Percentiles rank a stretch among this genome's conserved stretches.
Evolutionary conservation across 129 eudicot genomes (phyloP).

Genomic region (Calendula officinalis): DNA sequence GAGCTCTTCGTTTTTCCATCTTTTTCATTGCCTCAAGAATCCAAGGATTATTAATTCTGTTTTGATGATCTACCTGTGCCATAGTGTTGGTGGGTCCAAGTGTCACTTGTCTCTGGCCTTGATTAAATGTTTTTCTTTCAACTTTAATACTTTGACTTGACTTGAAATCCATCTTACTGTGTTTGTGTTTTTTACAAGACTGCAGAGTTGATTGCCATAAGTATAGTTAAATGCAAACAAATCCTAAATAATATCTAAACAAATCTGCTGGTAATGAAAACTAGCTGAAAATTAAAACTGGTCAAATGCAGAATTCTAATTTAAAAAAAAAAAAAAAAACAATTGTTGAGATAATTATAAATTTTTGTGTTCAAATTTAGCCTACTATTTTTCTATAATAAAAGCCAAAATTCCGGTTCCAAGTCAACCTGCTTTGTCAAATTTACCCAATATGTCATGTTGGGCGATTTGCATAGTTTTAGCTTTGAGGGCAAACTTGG

Average conservation of each 20-base stretch:
- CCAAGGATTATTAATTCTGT: constrained; percentile 38
- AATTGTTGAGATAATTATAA: too few relatives aligned
- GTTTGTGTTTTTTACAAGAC: constrained; percentile 42
- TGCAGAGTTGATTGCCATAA: constrained; percentile 49
- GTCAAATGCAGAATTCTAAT: constrained; percentile 13
- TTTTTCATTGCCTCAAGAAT: constrained; percentile 61
- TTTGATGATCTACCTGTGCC: constrained; percentile 13
- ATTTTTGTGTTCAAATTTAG: too few relatives aligned
- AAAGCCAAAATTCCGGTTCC: too few relatives aligned
- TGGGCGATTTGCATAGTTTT: too few relatives aligned
- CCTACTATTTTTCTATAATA: too few relatives aligned
- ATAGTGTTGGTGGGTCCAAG: constrained; percentile 15
- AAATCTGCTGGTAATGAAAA: neutral
- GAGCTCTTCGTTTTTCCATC: constrained; percentile 83
- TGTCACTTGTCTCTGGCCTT: constrained; percentile 48
- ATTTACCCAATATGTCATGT: too few relatives aligned
- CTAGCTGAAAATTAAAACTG: neutral
- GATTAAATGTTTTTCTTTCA: constrained; percentile 21
- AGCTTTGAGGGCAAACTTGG: too few relatives aligned
- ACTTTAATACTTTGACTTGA: constrained; percentile 23
- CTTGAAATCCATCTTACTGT: constrained; percentile 1
- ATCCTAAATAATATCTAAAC: neutral
- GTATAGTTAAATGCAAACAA: neutral
- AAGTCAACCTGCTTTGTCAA: too few relatives aligned
- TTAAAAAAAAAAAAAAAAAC: too few relatives aligned